Base-by-base conservation (phyloP, 345 rosid species). In the Dipteronia sinensis region DNA sequence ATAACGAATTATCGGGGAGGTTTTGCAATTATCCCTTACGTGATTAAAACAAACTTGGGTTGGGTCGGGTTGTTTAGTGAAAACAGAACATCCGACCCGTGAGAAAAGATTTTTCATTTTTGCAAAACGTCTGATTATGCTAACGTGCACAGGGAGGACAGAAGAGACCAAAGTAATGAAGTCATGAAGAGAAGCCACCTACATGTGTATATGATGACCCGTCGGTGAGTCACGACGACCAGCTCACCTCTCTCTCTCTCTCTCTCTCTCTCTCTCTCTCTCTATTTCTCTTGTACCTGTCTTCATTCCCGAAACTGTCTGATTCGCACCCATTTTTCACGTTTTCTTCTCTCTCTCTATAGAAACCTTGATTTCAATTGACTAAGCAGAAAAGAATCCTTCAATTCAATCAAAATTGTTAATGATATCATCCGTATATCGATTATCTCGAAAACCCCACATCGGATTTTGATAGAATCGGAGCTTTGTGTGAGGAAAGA, bases 241-340 rank as follows among this genome's bases (percentile, higher is more conserved):
- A 49, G 65, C 49, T 29, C 70, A 10, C 56, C 58, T 17, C 68
- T 58, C 47, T 25, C 4, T 19, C 27, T 40, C 10, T 38, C 42
- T 38, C 42, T 38, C 42, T 38, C 42, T n/a, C n/a, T n/a, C n/a
- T 40, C 42, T 40, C 44, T 40, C 46, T 42, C 46, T 42, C 46
- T 42, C 2, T 3, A 6, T 42, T 8, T 42, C 46, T 42, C 46
- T 58, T 10, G 11, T 8, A 2, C 23, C 13, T 64, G 47, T 74
- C 77, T 46, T 63, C 12, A 38, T 74, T 25, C 3, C 55, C 20
- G 55, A 40, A 73, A 73, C 77, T 29, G n/a, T 27, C 44, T 25
- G 10, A 2, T 10, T 42, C 61, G 8, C 23, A 15, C 9, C 19
- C 69, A 42, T 20, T 10, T 64, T 27, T 10, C 70, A 6, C 64